Percentiles rank a stretch among this genome's conserved stretches.
Evolutionary conservation across 1,284 basidiomycete genomes (phyloP).

Genomic region (Marasmius oreades): DNA sequence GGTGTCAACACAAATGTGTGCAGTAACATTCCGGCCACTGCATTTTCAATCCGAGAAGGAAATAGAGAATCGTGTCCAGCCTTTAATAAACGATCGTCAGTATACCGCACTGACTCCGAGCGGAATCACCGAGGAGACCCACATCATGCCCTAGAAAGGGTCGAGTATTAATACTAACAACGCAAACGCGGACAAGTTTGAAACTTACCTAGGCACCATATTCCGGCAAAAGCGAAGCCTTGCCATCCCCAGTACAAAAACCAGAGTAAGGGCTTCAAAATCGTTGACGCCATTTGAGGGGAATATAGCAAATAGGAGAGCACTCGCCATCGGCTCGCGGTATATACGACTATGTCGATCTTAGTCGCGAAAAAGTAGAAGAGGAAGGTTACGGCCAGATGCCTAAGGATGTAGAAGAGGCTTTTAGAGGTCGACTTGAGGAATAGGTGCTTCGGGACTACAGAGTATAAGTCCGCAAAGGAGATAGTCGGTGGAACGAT

Average conservation of each 20-base stretch:
- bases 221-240: slow-evolving; percentile 58
- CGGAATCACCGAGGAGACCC: background rate
- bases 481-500: slow-evolving; percentile 30
- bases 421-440: slow-evolving; percentile 63
- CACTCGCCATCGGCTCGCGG: slow-evolving; percentile 26
- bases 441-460: slow-evolving; percentile 62
- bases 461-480: slow-evolving; percentile 41
- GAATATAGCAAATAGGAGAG: slow-evolving; percentile 18
- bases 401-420: slow-evolving; percentile 54
- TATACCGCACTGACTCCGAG: background rate
- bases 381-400: slow-evolving; percentile 50
- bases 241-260: slow-evolving; percentile 58
- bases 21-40: slow-evolving; percentile 37
- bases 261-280: slow-evolving; percentile 37
- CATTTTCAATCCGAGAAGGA: slow-evolving; percentile 32
- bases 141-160: slow-evolving; percentile 8
- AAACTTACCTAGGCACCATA: slow-evolving; percentile 43
- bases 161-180: background rate
- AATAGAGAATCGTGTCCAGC: slow-evolving; percentile 52
- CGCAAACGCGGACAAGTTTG: background rate
- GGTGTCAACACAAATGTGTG: slow-evolving; percentile 55
- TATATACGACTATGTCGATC: slow-evolving; percentile 47
- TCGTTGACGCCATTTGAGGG: slow-evolving; percentile 37
- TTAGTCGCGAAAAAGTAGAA: slow-evolving; percentile 56
- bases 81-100: slow-evolving; percentile 32